Conservation (phyloP, 192 early-diverging fungal species). For the Jimgerdemannia lactiflua region DNA sequence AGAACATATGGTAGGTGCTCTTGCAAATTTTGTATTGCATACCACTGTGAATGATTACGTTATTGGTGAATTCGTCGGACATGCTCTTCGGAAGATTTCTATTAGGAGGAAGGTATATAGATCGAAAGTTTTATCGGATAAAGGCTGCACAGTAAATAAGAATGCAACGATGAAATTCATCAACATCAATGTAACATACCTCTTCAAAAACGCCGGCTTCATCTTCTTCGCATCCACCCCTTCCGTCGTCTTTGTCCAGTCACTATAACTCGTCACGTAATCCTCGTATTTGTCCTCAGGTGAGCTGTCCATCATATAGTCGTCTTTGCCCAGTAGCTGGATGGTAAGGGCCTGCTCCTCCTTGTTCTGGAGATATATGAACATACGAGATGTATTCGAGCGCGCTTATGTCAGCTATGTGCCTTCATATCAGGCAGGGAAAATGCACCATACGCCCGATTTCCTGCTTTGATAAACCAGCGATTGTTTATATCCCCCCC, state of each 20-base stretch:
- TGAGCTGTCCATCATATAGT: conserved; percentile 77
- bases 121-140: too few species aligned
- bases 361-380: conserved; percentile 32
- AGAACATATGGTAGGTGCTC: conserved; percentile 98
- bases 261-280: conserved; percentile 94
- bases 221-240: conserved; percentile 53
- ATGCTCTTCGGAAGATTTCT: conserved; percentile 18
- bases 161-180: too few species aligned
- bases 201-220: conserved; percentile 74
- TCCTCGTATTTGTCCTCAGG: conserved; percentile 93
- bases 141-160: too few species aligned
- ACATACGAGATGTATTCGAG: neutral
- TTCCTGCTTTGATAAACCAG: too few species aligned
- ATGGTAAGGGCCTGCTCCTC: conserved; percentile 69
- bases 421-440: too few species aligned
- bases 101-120: conserved; percentile 7
- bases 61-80: conserved; percentile 38
- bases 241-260: conserved; percentile 76
- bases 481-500: too few species aligned
- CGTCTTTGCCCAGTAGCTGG: conserved; percentile 87
- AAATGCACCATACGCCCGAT: too few species aligned
- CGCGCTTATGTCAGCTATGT: neutral
- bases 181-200: conserved; percentile 29
- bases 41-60: conserved; percentile 68
- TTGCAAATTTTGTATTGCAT: conserved; percentile 96